A percentile compares a stretch with the other conserved stretches of the same genome.
phyloP scores from a whole-genome alignment of 2,329 filamentous ascomycete species.

The Xylaria sp. region DNA sequence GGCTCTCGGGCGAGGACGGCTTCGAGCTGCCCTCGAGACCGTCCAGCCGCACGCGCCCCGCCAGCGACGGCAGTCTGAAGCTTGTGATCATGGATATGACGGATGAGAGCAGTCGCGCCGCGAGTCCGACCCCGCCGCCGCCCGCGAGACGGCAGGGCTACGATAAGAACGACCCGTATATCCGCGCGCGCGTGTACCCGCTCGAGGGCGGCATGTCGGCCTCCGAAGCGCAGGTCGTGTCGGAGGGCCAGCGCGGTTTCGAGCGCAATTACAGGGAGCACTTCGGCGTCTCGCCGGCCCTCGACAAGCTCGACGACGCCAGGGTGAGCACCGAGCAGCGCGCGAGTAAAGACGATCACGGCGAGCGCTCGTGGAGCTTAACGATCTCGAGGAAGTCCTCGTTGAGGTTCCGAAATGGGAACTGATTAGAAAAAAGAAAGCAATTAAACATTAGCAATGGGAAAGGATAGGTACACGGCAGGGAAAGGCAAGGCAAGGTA shows the following conservation, averaged over 20 bases:
- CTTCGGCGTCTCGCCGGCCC: constrained; percentile 8
- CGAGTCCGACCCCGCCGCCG: not conserved
- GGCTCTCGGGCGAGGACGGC: constrained; percentile 31
- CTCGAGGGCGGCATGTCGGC: constrained; percentile 19
- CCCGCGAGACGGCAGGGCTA: constrained; percentile 7
- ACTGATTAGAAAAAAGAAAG: not conserved
- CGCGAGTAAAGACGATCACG: constrained; percentile 6
- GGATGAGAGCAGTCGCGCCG: not conserved
- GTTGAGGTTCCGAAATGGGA: constrained; percentile 13
- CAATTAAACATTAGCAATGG: not conserved
- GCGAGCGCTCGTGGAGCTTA: constrained; percentile 8
- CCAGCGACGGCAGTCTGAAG: constrained; percentile 26
- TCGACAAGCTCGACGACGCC: constrained; percentile 6
- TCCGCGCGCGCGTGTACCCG: constrained; percentile 30
- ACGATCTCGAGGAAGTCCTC: constrained; percentile 22
- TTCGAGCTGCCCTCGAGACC: constrained; percentile 18
- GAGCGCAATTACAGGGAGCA: constrained; percentile 33
- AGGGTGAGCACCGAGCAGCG: not conserved
- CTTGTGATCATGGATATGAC: constrained; percentile 20
- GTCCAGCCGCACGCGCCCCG: constrained; percentile 10
- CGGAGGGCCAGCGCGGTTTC: constrained; percentile 37
- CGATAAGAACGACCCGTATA: constrained; percentile 32
- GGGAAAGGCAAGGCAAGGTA: too few species aligned
- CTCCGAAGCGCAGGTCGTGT: constrained; percentile 34
- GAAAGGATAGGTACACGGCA: not conserved